Evolutionary conservation across 1,139 yeast genomes (phyloP), one percentile per base, ranked within the genome.

Genomic region (Kodamaea sp.): DNA sequence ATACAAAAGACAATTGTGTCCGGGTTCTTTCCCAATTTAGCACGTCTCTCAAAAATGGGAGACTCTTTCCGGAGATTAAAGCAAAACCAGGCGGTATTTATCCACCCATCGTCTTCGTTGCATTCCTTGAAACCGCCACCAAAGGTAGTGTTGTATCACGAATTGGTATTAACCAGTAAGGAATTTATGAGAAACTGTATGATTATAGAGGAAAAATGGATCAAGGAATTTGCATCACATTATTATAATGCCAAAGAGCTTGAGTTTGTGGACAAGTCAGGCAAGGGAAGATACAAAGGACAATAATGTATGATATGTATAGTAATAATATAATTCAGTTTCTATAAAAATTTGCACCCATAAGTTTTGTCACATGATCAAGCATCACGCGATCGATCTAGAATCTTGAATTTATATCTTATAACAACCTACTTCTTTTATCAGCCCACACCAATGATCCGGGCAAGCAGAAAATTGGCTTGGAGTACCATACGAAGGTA

Each of bases 101-200:
- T 92, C 7, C 98, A 92, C 51, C 98, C 98, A 0, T 83, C 95
- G 0, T 82, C 92, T 2, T 73, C 76, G 1, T 46, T 88, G 27
- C 73, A 70, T 48, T 69, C 73, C 6, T 65, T 70, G 11, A 78
- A 76, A 42, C 96, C 87, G 3, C 87, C 89, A 0, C 79, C 92
- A 5, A 80, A 76, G 47, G 67, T 79, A 51, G 57, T 92, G 2
- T 59, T 92, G 15, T 92, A 88, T 55, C 86, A 89, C 50, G 97
- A 90, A 50, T 66, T 92, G 49, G 92, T 92, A 26, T 63, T 86
- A 24, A 92, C 98, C 0, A 77, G 87, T 29, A 86, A 83, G 55
- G 97, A 90, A 63, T 92, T 78, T 55, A 86, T 92, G 87, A 65
- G 97, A 37, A 88, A 84, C 46, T 86, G 95, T 53, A 73, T 88